Evolutionary conservation across 352 stramenopile genomes (phyloP), one percentile per base, ranked within the genome.

Genomic region (Pythium aquatile): DNA sequence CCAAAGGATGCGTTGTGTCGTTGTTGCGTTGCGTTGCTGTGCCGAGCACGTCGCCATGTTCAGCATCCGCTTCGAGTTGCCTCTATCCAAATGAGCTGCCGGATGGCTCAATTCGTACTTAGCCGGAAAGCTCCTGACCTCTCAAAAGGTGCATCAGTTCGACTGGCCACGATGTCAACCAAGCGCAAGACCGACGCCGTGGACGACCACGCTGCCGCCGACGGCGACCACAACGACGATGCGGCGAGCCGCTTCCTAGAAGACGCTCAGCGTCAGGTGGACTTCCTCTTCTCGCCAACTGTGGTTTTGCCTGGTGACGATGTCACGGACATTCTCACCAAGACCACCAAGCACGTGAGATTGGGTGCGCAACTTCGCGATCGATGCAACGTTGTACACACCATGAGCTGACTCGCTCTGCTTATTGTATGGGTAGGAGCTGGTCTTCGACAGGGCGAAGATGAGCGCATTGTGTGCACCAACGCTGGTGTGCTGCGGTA

Each of bases 401-500:
- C 24, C 16, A 35, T 55, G 24, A 32, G 26, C 48, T 37, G 13
- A 35, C 48, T 16, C 14, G 17, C 24, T 42, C 17, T 76, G 29
- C 9, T 39, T 61, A 9, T 61, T 48, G 30, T 49, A 13, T 17
- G 11, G 49, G 42, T 58, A 91, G 85, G 85, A 17, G 73, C 83
- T 49, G 85, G 85, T 10, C 61, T 93, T 29, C 79, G 77, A 64
- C 81, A 92, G 55, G 61, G 85, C 2, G 44, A 69, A 2, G 70
- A 85, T 53, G 75, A 88, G 39, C 72, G 76, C 20, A 82, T 97
- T 16, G 70, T 94, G 32, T 82, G 77, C 65, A 96, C 85, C 14
- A 92, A 94, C 58, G 81, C 87, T 24, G 90, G 90, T 16, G 75
- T 97, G 28, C 73, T 97, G 44, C 75, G 88, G 58, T 96, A 96